Conservation (phyloP, 305 asterid genomes). For the Plantago lanceolata region DNA sequence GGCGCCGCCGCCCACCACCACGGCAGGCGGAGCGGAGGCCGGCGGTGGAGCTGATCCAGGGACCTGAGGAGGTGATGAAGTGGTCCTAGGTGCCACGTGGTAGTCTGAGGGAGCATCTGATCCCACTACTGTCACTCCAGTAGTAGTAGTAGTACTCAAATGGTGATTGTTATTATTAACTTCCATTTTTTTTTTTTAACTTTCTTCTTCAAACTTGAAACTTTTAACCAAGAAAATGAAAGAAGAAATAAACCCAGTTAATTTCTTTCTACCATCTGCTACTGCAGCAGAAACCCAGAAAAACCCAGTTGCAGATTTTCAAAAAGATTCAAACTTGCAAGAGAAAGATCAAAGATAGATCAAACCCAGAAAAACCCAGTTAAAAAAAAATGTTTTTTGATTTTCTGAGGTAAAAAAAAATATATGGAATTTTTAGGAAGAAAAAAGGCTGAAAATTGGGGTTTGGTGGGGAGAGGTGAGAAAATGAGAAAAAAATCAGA, state of each 20-base stretch:
- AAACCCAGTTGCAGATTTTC: slow-evolving; percentile 29
- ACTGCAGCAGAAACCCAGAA: slow-evolving; percentile 16
- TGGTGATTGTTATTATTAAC: slow-evolving; percentile 22
- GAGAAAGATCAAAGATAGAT: no score
- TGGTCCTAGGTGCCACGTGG: slow-evolving; percentile 67
- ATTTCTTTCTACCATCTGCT: background rate
- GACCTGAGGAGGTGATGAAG: slow-evolving; percentile 31
- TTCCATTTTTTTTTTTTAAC: slow-evolving; percentile 46
- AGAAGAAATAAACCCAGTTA: slow-evolving; percentile 4
- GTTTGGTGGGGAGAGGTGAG: slow-evolving; percentile 27
- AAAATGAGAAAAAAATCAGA: slow-evolving; percentile 32
- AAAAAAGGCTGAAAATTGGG: slow-evolving; percentile 9
- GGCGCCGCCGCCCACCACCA: slow-evolving; percentile 14
- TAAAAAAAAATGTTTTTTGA: no score
- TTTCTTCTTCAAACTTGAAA: background rate
- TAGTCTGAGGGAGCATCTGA: slow-evolving; percentile 84
- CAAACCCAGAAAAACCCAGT: no score
- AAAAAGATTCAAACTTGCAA: slow-evolving; percentile 27
- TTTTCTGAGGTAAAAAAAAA: background rate
- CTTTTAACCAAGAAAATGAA: background rate
- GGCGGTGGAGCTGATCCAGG: slow-evolving; percentile 43
- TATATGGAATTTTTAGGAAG: background rate
- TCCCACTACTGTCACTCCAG: slow-evolving; percentile 79
- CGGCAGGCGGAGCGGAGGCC: slow-evolving; percentile 30
- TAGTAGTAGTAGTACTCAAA: slow-evolving; percentile 30